Base-by-base conservation (phyloP, 495 filamentous ascomycete species). In the Cenococcum geophilum region DNA sequence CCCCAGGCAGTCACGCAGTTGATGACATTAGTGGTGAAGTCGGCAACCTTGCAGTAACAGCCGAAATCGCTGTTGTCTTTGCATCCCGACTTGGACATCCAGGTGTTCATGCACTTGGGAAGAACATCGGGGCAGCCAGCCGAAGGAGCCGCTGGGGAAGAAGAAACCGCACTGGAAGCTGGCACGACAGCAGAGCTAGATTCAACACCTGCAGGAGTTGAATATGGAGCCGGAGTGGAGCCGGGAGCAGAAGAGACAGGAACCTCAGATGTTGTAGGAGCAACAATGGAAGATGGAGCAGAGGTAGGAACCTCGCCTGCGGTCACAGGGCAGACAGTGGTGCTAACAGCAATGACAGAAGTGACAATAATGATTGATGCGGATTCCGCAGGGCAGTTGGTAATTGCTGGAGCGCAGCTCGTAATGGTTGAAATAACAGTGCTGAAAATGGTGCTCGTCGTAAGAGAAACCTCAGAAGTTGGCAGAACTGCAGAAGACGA, bases 51-150 rank as follows among this genome's bases (percentile, higher is more conserved):
- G 83, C 92, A 97, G 85, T 87, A 97, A 85, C 93, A 97, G 61
- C 76, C 72, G 37, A 80, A 74, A 67, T 95, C 88, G 51, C 86
- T 83, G 84, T 95, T 96, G 77, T 90, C 88, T 61, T 74, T 78
- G 83, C 92, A 97, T 73, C 81, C 80, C 37, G 84, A 79, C 63
- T 77, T 77, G 66, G 85, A 82, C 64, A 95, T 73, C 89, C 90
- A 97, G 66, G 92, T 96, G 83, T 96, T 95, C 76, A 97, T 79
- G 78, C 92, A 97, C 63, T 84, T 84, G 57, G 92, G 91, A 16
- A 97, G 86, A 43, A 88, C 80, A 58, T 76, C 76, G 52, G 92
- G 91, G 80, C 85, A 90, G 32, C 25, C 22, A 18, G 18, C 18
- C 21, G 59, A n/a, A 32, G 49, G 49, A 32, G 52, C 16, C 32